Evolutionary conservation across 805 yeast species (phyloP), one percentile per base, ranked within the genome.

Genomic region (Sugiyamaella americana): DNA sequence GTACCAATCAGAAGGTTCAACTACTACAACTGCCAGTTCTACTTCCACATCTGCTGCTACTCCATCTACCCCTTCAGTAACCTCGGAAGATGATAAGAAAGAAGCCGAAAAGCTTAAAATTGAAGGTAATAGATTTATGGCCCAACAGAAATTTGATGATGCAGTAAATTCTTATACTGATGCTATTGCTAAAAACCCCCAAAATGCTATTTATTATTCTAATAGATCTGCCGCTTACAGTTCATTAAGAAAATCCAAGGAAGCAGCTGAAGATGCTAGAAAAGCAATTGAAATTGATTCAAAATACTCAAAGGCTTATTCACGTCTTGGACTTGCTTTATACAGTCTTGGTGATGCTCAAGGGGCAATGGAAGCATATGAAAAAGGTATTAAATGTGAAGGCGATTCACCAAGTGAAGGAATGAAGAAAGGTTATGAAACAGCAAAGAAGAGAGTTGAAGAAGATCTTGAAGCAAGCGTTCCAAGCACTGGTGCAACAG

Each of bases 151-250:
- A 56, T 91, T 76, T 61, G 72, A 70, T 13, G 71, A 65, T 34
- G 98, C 98, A 3, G 74, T 87, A 44, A 76, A 73, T 20, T 79
- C 82, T 55, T 93, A 93, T 67, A 76, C 95, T 5, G 79, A 78
- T 46, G 98, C 98, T 8, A 78, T 93, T 56, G 78, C 68, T 20
- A 66, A 82, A 51, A 73, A 80, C 54, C 79, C 88, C 46, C 65
- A 73, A 16, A 88, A 87, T 63, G 88, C 89, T 16, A 86, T 93
- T 18, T 93, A 82, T 66, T 78, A 76, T 51, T 88, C 98, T 30
- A 93, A 93, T 70, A 80, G 98, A 62, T 98, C 98, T 11, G 98
- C 98, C 37, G 98, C 98, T 2, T 80, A 85, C 67, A 84, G 95
- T 8, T 86, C 96, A 4, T 59, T 76, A 24, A 75, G 79, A 52